Conservation (phyloP, 228 moss, liverwort and hornwort genomes). For the Sphagnum magellanicum region DNA sequence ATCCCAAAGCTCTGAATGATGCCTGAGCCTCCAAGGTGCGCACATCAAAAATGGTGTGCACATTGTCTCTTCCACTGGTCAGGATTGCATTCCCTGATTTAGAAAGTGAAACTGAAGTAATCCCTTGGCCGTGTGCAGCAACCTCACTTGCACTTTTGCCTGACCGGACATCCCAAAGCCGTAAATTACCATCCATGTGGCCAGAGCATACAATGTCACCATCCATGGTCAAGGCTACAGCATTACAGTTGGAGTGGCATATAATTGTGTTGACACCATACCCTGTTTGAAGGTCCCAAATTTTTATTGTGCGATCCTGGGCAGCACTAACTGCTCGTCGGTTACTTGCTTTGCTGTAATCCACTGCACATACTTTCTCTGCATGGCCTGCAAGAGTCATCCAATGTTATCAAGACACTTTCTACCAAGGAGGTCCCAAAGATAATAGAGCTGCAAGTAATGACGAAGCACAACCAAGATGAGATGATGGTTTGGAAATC, state of each 20-base stretch:
- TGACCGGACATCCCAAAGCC: constrained; percentile 80
- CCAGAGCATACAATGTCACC: constrained; percentile 89
- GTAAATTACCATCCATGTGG: constrained; percentile 90
- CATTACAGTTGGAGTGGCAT: constrained; percentile 91
- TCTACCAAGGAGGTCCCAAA: too few species aligned
- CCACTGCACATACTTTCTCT: constrained; percentile 82
- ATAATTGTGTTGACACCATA: constrained; percentile 77
- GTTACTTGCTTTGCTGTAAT: constrained; percentile 60
- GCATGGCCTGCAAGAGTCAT: constrained; percentile 61
- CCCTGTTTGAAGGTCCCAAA: constrained; percentile 83
- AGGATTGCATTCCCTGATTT: constrained; percentile 63
- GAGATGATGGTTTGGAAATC: constrained; percentile 12
- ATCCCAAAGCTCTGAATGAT: constrained; percentile 62
- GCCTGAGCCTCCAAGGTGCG: constrained; percentile 76
- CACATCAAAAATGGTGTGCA: constrained; percentile 85
- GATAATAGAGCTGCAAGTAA: neutral
- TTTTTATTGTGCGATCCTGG: constrained; percentile 83
- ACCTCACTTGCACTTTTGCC: constrained; percentile 89
- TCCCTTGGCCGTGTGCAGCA: constrained; percentile 83
- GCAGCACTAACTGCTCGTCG: constrained; percentile 86
- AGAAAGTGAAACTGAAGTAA: constrained; percentile 85
- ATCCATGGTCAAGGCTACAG: constrained; percentile 73
- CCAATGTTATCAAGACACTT: too few species aligned
- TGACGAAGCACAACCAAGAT: too few species aligned
- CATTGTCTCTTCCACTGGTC: constrained; percentile 88